Base-by-base conservation (phyloP, 2,329 filamentous ascomycete species). In the Penicillium sp. region DNA sequence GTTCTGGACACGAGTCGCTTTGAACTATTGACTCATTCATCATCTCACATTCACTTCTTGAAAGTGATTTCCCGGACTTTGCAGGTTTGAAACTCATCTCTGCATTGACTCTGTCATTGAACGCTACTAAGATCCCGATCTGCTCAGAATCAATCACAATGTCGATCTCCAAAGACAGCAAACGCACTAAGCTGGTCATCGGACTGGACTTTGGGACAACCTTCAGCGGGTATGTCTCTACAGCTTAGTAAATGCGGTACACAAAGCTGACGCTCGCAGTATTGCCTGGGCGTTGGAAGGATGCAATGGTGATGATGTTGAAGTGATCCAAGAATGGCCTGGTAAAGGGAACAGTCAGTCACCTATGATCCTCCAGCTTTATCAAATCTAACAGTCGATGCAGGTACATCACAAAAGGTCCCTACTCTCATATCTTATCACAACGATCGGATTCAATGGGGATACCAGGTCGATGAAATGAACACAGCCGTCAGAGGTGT, bases 261-360 rank as follows among this genome's bases (percentile, higher is more conserved):
- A 6, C 5, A 23, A 7, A 18, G 15, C 41, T 59, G 4, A 57
- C 11, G 0, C 11, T 43, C 2, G 9, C 6, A 67, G 61, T 6
- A 35, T 64, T 23, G 66, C 63, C 3, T 69, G 62, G 61, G 60
- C 56, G 0, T 33, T 67, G 5, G 29, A 57, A 15, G 58, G 51
- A 6, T 48, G 51, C 1, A 22, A 12, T 3, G n/a, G 41, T 18
- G 53, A 63, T 18, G 51, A 62, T 22, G 40, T 69, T 2, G 59
- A 68, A n/a, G 57, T 67, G 0, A 46, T 69, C 2, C 53, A 57
- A 12, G 55, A 42, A 14, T 71, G 68, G 68, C 69, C 68, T 6
- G 67, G 65, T 2, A 54, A 46, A 12, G 59, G 60, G 7, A 68
- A 63, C 41, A 58, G 63, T 67, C 50, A 54, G 61, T 56, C 4